Conservation (phyloP, 202 grass and related monocot genomes). For the Musa balbisiana region DNA sequence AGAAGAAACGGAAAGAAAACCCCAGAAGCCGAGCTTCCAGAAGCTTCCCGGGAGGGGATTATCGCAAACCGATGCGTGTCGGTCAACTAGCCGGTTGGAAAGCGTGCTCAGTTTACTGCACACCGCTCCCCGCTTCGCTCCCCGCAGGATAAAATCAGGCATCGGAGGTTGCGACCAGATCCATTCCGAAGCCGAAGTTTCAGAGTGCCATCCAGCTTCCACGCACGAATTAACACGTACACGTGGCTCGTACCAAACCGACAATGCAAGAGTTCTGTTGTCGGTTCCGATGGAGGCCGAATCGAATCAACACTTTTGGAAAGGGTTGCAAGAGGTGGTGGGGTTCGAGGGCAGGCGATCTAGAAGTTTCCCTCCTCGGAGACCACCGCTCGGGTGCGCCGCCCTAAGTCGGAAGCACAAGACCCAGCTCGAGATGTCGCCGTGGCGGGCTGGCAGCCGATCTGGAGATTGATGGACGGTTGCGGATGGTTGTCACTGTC, state of each 20-base stretch:
- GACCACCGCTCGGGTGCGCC: neutral
- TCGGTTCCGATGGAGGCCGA: no score
- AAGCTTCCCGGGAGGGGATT: neutral
- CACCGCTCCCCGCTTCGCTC: no score
- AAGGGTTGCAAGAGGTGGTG: no score
- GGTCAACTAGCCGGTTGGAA: neutral
- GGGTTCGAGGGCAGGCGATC: neutral
- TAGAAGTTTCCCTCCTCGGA: neutral
- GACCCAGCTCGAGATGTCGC: no score
- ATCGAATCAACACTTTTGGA: no score
- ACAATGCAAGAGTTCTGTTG: no score
- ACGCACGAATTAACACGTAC: neutral
- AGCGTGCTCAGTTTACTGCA: no score
- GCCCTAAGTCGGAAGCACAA: neutral
- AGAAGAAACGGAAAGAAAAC: neutral
- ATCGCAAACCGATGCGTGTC: neutral
- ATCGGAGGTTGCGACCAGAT: neutral
- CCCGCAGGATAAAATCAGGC: no score
- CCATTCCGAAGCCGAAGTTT: neutral
- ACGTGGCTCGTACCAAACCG: no score
- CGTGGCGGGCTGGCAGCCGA: neutral
- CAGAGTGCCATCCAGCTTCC: neutral
- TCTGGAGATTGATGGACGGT: neutral
- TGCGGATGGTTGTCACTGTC: neutral
- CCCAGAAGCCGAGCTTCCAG: conserved; percentile 18